phyloP scores from a whole-genome alignment of 1,284 basidiomycete species.

The Pisolithus thermaeus region DNA sequence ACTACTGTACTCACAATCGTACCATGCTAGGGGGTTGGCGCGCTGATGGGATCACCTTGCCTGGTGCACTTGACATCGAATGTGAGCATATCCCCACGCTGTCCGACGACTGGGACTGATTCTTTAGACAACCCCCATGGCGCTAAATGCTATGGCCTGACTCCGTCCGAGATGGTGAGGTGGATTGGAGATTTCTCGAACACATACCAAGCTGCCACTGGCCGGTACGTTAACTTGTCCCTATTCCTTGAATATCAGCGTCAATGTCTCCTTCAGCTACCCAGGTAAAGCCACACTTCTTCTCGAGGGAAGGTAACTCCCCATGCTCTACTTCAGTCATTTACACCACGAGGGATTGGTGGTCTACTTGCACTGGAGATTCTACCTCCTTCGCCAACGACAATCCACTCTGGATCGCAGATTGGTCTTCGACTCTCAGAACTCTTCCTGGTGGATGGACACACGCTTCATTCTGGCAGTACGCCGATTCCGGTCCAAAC shows the following conservation, averaged over 20 bases:
- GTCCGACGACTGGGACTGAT: neutral
- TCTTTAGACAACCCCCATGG: slow-evolving; percentile 43
- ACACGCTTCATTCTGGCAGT: slow-evolving; percentile 61
- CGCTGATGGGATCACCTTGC: slow-evolving; percentile 55
- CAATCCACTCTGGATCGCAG: slow-evolving; percentile 58
- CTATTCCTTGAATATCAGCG: slow-evolving; percentile 4
- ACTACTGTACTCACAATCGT: slow-evolving; percentile 3
- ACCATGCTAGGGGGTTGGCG: slow-evolving; percentile 47
- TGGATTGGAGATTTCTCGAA: slow-evolving; percentile 61
- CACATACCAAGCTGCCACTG: slow-evolving; percentile 51
- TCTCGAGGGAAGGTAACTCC: neutral
- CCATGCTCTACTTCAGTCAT: slow-evolving; percentile 36
- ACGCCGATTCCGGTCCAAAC: slow-evolving; percentile 44
- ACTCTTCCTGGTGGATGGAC: slow-evolving; percentile 53
- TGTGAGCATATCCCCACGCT: slow-evolving; percentile 30
- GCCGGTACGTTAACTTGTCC: slow-evolving; percentile 31
- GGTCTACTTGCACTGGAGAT: slow-evolving; percentile 60
- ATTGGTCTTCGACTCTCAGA: slow-evolving; percentile 43
- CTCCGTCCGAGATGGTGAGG: slow-evolving; percentile 47
- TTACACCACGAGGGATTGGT: slow-evolving; percentile 64
- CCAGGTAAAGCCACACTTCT: slow-evolving; percentile 23
- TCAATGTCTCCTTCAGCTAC: slow-evolving; percentile 23
- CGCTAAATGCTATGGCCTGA: slow-evolving; percentile 53
- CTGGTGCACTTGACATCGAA: slow-evolving; percentile 62
- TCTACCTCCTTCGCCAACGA: slow-evolving; percentile 41